Evolutionary conservation across 164 flowering plant genomes (phyloP), one percentile per base, ranked within the genome.

Genomic region (Nymphaea thermarum): DNA sequence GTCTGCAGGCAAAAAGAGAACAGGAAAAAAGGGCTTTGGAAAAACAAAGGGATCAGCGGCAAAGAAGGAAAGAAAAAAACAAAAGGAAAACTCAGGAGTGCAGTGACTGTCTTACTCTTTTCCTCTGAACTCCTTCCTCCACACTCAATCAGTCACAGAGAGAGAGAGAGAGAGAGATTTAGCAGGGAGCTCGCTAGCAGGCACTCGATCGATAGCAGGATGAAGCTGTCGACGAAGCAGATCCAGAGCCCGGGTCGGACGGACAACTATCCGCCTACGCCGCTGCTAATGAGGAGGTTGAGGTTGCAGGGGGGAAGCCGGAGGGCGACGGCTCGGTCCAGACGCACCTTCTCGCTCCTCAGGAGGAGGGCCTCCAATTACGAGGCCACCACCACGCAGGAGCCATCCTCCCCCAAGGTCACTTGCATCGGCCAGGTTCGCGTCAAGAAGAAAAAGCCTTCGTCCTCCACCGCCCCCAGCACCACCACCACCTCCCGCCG

Each of bases 401-500:
- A 87, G 43, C 90, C 93, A 6, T 74, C 87, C 42, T 87, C 90
- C 8, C 93, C 93, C 2, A 86, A 86, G 66, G 93, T 86, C 71
- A 87, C 88, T 17, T 87, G 90, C 75, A 82, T 87, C 43, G 93
- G 90, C 2, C 90, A 86, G 65, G 86, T 86, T 42, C 80, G 86
- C 15, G 82, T 78, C 68, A 67, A 72, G 63, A 71, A 76, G 43
- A 76, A 85, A 44, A 77, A 78, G 45, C 67, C 62, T 2, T 61
- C 60, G 14, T 14, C 63, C 41, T n/a, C 60, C 7, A 5, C 70
- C 61, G 17, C 42, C 42, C 17, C 43, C 60, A 57, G 43, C 11
- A 43, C 44, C 63, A 43, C 64, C n/a, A 41, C 6, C 41, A 64
- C 60, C 63, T 72, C 15, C 79, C 75, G 36, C 42, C 18, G 44